phyloP scores from a whole-genome alignment of 495 filamentous ascomycete species.

The Umbilicaria muhlenbergii region DNA sequence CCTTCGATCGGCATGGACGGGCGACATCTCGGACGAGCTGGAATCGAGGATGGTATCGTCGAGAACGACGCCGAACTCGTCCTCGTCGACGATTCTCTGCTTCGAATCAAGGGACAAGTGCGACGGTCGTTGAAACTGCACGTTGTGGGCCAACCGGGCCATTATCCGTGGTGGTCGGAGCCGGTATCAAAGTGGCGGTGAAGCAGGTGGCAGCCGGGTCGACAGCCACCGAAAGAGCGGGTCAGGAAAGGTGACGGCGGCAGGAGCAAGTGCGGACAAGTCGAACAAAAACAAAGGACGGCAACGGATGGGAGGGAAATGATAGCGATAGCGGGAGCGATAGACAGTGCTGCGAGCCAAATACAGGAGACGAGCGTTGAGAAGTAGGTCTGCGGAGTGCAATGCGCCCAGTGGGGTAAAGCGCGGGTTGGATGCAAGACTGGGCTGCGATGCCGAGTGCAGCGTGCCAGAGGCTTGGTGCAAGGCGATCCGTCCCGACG shows the following conservation, averaged over 20 bases:
- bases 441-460: no score
- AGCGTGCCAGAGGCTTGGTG: no score
- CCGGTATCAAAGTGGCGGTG: neutral
- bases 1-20: constrained; percentile 43
- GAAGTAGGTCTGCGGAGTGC: no score
- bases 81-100: constrained; percentile 56
- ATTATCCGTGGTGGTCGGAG: neutral
- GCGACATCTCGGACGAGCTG: constrained; percentile 53
- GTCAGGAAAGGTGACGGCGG: no score
- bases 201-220: no score
- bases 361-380: no score
- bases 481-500: no score
- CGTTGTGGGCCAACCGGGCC: constrained; percentile 8
- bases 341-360: neutral
- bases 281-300: no score
- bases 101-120: constrained; percentile 45
- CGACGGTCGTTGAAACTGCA: constrained; percentile 47
- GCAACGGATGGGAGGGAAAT: constrained; percentile 9
- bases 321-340: constrained; percentile 16
- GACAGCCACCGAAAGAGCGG: no score
- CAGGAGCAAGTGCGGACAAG: neutral
- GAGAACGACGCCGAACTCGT: constrained; percentile 57
- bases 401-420: no score
- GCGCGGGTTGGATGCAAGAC: no score
- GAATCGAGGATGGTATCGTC: constrained; percentile 74